Conservation (phyloP, 805 yeast species). For the Kurtzmaniella cleridarum region DNA sequence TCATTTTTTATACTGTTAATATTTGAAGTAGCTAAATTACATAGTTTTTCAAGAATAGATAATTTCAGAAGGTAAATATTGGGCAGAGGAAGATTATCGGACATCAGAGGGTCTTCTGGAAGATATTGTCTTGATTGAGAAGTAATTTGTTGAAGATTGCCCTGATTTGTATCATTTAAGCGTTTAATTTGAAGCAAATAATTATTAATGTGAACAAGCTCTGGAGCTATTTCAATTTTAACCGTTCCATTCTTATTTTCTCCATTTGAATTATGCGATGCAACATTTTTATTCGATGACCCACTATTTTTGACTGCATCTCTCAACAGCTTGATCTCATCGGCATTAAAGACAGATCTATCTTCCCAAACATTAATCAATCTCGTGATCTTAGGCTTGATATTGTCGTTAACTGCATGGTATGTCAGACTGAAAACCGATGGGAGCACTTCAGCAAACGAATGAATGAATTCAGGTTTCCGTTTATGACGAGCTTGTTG, state of each 20-base stretch:
- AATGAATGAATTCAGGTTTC: conserved; percentile 51
- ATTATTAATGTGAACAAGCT: conserved; percentile 27
- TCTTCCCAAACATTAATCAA: conserved; percentile 56
- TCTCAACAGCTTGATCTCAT: conserved; percentile 23
- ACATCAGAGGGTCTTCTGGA: conserved; percentile 27
- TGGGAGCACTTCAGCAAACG: conserved; percentile 50
- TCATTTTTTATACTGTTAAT: conserved; percentile 25
- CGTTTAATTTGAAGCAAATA: conserved; percentile 22
- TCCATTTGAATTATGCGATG: background rate
- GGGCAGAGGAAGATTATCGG: conserved; percentile 36
- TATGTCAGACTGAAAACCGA: conserved; percentile 29
- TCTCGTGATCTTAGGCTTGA: conserved; percentile 45
- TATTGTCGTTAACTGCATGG: conserved; percentile 22
- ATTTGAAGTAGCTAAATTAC: conserved; percentile 26
- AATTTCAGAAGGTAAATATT: conserved; percentile 33
- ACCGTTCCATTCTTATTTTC: background rate
- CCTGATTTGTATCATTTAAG: conserved; percentile 21
- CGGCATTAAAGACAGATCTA: conserved; percentile 37
- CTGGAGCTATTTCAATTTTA: conserved; percentile 18
- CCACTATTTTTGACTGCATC: conserved; percentile 13
- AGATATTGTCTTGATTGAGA: conserved; percentile 32
- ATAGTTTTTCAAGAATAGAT: conserved; percentile 32
- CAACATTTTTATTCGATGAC: conserved; percentile 11
- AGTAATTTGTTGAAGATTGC: conserved; percentile 35
- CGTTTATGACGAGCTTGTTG: conserved; percentile 69